These are phyloP conservation scores for Kluyveromyces lactis DNA, from an alignment of 805 yeast species.

Conservation along the genomic window DNA sequence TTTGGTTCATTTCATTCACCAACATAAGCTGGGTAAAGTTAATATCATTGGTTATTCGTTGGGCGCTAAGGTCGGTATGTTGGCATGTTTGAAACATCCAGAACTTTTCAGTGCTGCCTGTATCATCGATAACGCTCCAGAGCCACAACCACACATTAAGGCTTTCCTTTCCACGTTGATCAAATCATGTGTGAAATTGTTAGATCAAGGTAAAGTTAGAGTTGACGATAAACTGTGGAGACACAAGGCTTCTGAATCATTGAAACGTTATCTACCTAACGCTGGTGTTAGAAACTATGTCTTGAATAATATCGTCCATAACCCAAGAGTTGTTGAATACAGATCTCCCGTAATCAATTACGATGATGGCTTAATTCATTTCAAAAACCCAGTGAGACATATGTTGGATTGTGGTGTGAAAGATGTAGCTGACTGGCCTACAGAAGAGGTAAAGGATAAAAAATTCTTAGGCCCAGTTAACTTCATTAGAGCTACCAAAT, in stretches of 20 bases:
- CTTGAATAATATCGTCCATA: constrained; percentile 30
- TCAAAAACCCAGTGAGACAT: constrained; percentile 29
- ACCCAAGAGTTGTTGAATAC: constrained; percentile 18
- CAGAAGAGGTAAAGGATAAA: constrained; percentile 13
- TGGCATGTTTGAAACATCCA: constrained; percentile 34
- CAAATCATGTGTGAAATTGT: constrained; percentile 29
- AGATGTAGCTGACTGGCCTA: constrained; percentile 31
- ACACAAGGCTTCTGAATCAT: constrained; percentile 15
- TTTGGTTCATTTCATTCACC: constrained; percentile 30
- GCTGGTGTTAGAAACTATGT: constrained; percentile 31
- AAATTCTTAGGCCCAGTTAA: constrained; percentile 31
- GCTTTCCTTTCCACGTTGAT: constrained; percentile 30
- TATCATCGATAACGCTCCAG: constrained; percentile 42
- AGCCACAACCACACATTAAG: constrained; percentile 29
- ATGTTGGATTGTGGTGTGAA: constrained; percentile 21
- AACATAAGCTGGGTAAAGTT: constrained; percentile 23
- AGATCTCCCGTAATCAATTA: constrained; percentile 21
- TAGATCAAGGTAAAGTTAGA: constrained; percentile 12
- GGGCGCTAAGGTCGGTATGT: constrained; percentile 46
- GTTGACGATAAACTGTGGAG: constrained; percentile 25
- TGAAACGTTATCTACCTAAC: constrained; percentile 17
- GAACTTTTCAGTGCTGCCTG: constrained; percentile 31
- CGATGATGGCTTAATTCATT: constrained; percentile 25
- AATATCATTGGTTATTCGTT: constrained; percentile 39
- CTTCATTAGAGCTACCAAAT: constrained; percentile 33